phyloP scores from a whole-genome alignment of 2,329 filamentous ascomycete genomes.

The Nectriaceae sp. region DNA sequence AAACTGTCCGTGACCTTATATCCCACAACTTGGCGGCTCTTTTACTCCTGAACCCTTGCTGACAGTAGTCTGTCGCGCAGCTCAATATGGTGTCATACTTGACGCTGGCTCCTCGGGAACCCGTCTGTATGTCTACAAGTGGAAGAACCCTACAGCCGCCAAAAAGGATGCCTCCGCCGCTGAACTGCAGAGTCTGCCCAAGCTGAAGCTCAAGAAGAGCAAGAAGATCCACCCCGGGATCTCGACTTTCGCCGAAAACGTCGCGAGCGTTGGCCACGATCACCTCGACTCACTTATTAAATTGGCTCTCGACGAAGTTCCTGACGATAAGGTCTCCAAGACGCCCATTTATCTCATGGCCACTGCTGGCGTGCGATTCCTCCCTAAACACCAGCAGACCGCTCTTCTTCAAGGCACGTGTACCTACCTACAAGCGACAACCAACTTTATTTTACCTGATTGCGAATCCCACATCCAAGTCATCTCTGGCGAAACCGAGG shows the following conservation, averaged over 20 bases:
- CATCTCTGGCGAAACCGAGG: constrained; percentile 93
- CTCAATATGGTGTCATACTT: constrained; percentile 88
- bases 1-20: constrained; percentile 33
- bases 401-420: constrained; percentile 78
- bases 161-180: constrained; percentile 45
- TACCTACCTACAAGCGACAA: constrained; percentile 74
- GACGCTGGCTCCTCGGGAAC: constrained; percentile 98
- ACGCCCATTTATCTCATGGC: constrained; percentile 95
- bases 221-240: constrained; percentile 95
- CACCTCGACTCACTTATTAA: constrained; percentile 79
- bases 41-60: constrained; percentile 11
- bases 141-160: constrained; percentile 74
- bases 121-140: constrained; percentile 90
- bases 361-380: constrained; percentile 89
- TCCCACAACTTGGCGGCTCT: not conserved
- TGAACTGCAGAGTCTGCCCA: constrained; percentile 67
- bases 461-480: constrained; percentile 89
- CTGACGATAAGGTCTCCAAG: constrained; percentile 71
- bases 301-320: constrained; percentile 79
- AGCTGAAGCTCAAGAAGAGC: constrained; percentile 81
- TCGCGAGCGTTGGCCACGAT: constrained; percentile 75
- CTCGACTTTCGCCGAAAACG: constrained; percentile 82
- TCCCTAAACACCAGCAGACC: constrained; percentile 72
- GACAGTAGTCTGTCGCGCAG: constrained; percentile 35
- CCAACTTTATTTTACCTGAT: constrained; percentile 84